These are phyloP conservation scores for Hippophae gyantsensis DNA, from an alignment of 306 rosid genomes.

Conservation along the genomic window DNA sequence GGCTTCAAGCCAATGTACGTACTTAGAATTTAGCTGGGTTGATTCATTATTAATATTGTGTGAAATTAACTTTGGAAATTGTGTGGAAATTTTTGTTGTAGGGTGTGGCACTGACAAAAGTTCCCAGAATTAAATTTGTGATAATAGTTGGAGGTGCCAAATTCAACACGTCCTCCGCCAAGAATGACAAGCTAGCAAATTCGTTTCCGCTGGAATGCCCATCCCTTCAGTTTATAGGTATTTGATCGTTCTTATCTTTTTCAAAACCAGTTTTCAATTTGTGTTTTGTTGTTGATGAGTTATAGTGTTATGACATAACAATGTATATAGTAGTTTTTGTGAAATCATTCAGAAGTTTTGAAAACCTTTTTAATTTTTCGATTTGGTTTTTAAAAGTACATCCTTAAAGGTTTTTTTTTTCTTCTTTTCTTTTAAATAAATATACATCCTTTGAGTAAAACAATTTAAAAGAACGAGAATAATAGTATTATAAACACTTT, in stretches of 20 bases:
- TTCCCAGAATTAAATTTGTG: constrained; percentile 54
- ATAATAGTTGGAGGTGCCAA: constrained; percentile 79
- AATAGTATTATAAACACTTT: too few relatives aligned
- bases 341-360: too few relatives aligned
- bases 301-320: too few relatives aligned
- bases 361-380: too few relatives aligned
- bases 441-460: too few relatives aligned
- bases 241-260: neutral
- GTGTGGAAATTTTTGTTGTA: constrained; percentile 16
- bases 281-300: too few relatives aligned
- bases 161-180: constrained; percentile 14
- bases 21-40: neutral
- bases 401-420: too few relatives aligned
- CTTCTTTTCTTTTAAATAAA: too few relatives aligned
- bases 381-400: too few relatives aligned
- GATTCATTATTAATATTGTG: too few relatives aligned
- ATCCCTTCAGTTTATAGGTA: constrained; percentile 85
- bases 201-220: constrained; percentile 55
- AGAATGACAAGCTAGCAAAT: constrained; percentile 31
- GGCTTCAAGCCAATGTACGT: constrained; percentile 70
- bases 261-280: neutral
- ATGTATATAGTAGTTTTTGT: too few relatives aligned
- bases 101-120: constrained; percentile 69
- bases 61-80: neutral
- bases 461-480: too few relatives aligned